Base-by-base conservation (phyloP, 768 basidiomycete genomes). In the Lactarius tabidus region DNA sequence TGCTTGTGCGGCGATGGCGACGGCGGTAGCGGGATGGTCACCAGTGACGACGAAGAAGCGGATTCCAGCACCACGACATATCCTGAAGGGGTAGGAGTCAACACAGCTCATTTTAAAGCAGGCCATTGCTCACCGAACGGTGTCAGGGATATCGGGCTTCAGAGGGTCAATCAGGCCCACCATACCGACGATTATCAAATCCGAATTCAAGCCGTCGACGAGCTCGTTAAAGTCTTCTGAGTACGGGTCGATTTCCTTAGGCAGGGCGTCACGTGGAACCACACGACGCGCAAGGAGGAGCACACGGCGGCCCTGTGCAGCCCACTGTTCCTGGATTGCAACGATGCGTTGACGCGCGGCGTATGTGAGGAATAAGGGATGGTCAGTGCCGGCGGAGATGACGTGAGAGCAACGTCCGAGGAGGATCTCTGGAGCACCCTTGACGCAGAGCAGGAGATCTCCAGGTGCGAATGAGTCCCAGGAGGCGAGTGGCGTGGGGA, bases 1-100 rank as follows among this genome's bases (percentile, higher is more conserved):
- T n/a, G 84, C 84, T 67, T 86, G 83, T 14, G 78, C 75, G 15
- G 86, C 86, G 65, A 89, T 88, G 0, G 88, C 84, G 5, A 81
- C 77, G 1, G 85, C 86, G 0, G 87, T 89, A 17, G 81, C 75
- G 33, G 83, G 79, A 71, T 87, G 76, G 77, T 90, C 82, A 59
- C 82, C 82, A 8, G 83, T 84, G 62, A 88, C 84, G 77, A 89
- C 84, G 69, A 82, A 81, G 71, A 87, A 84, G 14, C 85, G 79
- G 55, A 87, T 83, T 6, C 85, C 85, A 10, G 86, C 86, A 17
- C 79, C 71, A 29, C 84, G 79, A 66, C 81, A 81, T 23, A 77
- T 71, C 9, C 77, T 77, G 35, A 18, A 10, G n/a, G 36, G 6
- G n/a, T n/a, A n/a, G n/a, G n/a, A n/a, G n/a, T n/a, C n/a, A n/a